phyloP scores from a whole-genome alignment of 805 yeast species.

The Yamadazyma philogaea region DNA sequence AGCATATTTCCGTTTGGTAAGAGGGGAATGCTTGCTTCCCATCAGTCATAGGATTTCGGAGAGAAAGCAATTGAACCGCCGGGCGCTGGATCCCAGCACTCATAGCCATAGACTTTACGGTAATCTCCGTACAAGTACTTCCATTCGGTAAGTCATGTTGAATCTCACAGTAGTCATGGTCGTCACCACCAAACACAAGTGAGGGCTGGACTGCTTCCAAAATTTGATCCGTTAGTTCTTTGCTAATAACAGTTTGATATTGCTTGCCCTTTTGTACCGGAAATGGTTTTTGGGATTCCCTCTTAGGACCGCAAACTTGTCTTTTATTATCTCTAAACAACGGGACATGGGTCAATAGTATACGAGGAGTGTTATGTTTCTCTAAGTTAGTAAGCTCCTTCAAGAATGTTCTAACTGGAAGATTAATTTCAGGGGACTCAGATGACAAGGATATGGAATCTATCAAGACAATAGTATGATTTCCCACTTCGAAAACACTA shows the following conservation, averaged over 20 bases:
- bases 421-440: conserved; percentile 45
- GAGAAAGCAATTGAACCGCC: conserved; percentile 38
- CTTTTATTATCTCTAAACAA: conserved; percentile 62
- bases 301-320: conserved; percentile 68
- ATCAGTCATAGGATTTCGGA: conserved; percentile 38
- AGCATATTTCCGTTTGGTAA: conserved; percentile 49
- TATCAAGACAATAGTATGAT: conserved; percentile 68
- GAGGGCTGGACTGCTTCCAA: conserved; percentile 60
- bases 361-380: conserved; percentile 48
- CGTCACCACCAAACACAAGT: conserved; percentile 85
- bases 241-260: conserved; percentile 79
- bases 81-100: conserved; percentile 41
- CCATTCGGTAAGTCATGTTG: conserved; percentile 40
- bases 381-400: conserved; percentile 25
- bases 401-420: conserved; percentile 56
- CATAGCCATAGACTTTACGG: conserved; percentile 40
- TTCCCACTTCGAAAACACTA: conserved; percentile 52
- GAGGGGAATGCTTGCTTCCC: conserved; percentile 15
- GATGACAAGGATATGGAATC: conserved; percentile 79
- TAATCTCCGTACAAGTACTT: conserved; percentile 27
- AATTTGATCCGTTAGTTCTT: conserved; percentile 54
- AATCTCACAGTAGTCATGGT: conserved; percentile 91
- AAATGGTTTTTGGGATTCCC: conserved; percentile 66
- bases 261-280: conserved; percentile 76
- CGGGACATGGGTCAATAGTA: conserved; percentile 86